A percentile compares a stretch with the other conserved stretches of the same genome.
Conservation (phyloP, 306 rosid genomes). For the Inga leiocalycina region DNA sequence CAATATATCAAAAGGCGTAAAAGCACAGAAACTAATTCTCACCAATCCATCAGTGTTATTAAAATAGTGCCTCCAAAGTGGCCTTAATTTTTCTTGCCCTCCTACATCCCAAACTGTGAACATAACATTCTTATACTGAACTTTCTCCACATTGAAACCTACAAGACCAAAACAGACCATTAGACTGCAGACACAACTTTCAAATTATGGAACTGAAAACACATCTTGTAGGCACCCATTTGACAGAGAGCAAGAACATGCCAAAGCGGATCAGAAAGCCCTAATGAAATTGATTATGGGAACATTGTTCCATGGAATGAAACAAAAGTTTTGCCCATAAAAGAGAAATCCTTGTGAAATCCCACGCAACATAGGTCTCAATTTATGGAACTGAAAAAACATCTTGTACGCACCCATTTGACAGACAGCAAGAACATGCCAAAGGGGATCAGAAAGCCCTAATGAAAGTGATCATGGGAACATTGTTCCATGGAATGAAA, state of each 20-base stretch:
- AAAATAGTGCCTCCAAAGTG: conserved; percentile 97
- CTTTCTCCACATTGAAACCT: conserved; percentile 99
- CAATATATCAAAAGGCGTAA: conserved; percentile 6
- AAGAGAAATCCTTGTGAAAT: background rate
- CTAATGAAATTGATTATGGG: background rate
- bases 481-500: background rate
- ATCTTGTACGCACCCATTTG: background rate
- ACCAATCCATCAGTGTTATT: conserved; percentile 94
- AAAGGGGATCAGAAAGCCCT: background rate
- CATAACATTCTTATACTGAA: conserved; percentile 93
- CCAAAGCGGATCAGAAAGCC: background rate
- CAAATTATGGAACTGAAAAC: conserved; percentile 16
- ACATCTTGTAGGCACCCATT: background rate
- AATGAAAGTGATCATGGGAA: background rate
- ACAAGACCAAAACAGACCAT: conserved; percentile 23
- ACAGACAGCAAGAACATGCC: background rate
- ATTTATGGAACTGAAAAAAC: too few relatives aligned
- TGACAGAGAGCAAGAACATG: background rate
- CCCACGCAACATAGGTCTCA: background rate
- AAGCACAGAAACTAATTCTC: conserved; percentile 28
- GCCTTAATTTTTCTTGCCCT: conserved; percentile 95
- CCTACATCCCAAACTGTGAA: conserved; percentile 99
- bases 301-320: background rate
- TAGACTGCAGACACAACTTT: conserved; percentile 25
- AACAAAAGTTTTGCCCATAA: background rate